phyloP scores from a whole-genome alignment of 1,284 basidiomycete genomes.

The Sanghuangporus baumii region DNA sequence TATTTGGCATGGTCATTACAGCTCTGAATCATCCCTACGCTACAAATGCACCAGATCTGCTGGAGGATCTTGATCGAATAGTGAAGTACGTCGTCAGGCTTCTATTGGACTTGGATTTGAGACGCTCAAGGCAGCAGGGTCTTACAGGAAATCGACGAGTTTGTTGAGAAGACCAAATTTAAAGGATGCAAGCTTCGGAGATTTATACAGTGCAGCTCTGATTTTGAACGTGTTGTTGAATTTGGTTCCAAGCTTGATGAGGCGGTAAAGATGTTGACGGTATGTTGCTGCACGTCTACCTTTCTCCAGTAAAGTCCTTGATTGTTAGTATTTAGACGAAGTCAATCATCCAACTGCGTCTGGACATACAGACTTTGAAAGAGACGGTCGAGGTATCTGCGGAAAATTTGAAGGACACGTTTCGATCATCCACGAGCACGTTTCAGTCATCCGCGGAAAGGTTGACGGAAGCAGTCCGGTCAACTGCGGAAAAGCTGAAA shows the following conservation, averaged over 20 bases:
- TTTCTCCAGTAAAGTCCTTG: background rate
- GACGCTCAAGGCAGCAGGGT: background rate
- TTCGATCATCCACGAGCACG: background rate
- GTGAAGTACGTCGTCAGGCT: background rate
- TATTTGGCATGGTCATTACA: background rate
- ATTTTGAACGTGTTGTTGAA: background rate
- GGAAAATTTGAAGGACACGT: background rate
- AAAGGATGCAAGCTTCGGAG: background rate
- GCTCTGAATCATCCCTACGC: background rate
- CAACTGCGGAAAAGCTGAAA: background rate
- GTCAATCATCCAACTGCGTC: background rate
- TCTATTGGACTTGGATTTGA: background rate
- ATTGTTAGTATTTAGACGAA: background rate
- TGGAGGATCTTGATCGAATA: background rate
- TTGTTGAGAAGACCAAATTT: background rate
- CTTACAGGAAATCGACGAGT: background rate
- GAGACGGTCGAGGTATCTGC: background rate
- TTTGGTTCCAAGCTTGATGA: background rate
- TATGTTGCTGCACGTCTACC: background rate
- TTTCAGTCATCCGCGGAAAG: background rate
- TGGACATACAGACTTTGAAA: background rate
- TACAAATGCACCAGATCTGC: background rate
- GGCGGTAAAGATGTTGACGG: background rate
- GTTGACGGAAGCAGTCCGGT: background rate
- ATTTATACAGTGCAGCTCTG: background rate